Conservation (phyloP, 176 grass and related monocot species). For the Microstegium vimineum region DNA sequence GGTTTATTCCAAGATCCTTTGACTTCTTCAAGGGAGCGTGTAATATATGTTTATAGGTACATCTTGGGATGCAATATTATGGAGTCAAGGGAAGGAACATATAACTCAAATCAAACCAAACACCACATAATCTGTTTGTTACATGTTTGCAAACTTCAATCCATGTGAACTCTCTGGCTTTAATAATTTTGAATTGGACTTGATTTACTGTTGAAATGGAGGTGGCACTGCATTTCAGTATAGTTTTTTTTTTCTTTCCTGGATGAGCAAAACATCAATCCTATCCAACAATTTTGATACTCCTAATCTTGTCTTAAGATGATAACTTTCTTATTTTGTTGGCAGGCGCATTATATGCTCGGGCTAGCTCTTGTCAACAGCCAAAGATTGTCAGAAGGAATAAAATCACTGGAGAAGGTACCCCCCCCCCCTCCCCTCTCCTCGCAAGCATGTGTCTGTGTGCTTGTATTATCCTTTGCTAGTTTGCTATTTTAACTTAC, state of each 20-base stretch:
- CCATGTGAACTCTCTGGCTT: neutral
- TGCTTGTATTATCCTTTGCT: neutral
- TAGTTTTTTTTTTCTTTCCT: neutral
- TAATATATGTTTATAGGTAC: neutral
- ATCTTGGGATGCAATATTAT: neutral
- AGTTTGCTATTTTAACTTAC: neutral
- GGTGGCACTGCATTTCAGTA: neutral
- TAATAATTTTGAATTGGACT: conserved; percentile 18
- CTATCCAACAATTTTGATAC: conserved; percentile 3
- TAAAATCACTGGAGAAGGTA: conserved; percentile 91
- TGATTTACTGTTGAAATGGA: neutral
- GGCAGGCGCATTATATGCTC: conserved; percentile 87
- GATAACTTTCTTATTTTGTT: conserved; percentile 20
- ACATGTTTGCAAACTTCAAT: neutral
- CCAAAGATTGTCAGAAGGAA: conserved; percentile 67
- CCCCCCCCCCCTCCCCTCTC: neutral
- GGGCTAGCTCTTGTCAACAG: conserved; percentile 68
- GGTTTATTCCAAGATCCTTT: neutral
- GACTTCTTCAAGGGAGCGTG: neutral
- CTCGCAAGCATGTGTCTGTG: neutral
- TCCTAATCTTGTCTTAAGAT: neutral
- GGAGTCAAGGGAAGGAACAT: neutral
- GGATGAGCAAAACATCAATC: conserved; percentile 2
- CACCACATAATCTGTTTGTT: neutral
- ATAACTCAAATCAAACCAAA: neutral